Conservation (phyloP, 495 filamentous ascomycete species). For the Lichenothelia convexa region DNA sequence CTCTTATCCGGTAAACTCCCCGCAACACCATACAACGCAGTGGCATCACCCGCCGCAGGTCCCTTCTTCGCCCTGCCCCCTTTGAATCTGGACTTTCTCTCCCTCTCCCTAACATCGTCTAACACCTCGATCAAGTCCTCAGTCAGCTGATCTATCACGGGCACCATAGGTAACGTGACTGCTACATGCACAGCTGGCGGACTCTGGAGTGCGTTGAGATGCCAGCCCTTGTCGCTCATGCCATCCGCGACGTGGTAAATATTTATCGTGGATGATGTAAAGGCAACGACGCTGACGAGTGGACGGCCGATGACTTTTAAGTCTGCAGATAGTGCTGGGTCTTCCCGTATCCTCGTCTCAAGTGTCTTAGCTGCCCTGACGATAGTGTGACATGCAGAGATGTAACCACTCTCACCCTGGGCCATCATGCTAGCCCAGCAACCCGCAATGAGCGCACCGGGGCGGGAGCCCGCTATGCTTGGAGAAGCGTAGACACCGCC, state of each 20-base stretch:
- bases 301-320: constrained; percentile 70
- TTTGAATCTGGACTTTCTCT: constrained; percentile 39
- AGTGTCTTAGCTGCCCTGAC: constrained; percentile 77
- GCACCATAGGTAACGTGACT: constrained; percentile 76
- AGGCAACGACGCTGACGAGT: constrained; percentile 77
- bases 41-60: constrained; percentile 47
- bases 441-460: constrained; percentile 81
- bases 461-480: constrained; percentile 72
- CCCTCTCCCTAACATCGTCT: constrained; percentile 52
- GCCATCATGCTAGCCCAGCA: constrained; percentile 85
- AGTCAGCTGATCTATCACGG: constrained; percentile 59
- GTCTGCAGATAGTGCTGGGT: constrained; percentile 45
- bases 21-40: constrained; percentile 86
- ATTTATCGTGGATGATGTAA: constrained; percentile 50
- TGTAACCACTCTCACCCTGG: constrained; percentile 78
- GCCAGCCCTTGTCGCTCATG: constrained; percentile 77
- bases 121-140: constrained; percentile 61
- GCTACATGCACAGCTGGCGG: constrained; percentile 93
- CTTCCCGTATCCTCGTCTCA: constrained; percentile 49
- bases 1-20: constrained; percentile 90
- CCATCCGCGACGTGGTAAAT: constrained; percentile 24
- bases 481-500: constrained; percentile 94
- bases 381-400: constrained; percentile 66
- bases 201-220: constrained; percentile 82
- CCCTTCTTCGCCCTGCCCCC: constrained; percentile 60